Conservation (phyloP, 148 eudicot species). For the Mesembryanthemum crystallinum region DNA sequence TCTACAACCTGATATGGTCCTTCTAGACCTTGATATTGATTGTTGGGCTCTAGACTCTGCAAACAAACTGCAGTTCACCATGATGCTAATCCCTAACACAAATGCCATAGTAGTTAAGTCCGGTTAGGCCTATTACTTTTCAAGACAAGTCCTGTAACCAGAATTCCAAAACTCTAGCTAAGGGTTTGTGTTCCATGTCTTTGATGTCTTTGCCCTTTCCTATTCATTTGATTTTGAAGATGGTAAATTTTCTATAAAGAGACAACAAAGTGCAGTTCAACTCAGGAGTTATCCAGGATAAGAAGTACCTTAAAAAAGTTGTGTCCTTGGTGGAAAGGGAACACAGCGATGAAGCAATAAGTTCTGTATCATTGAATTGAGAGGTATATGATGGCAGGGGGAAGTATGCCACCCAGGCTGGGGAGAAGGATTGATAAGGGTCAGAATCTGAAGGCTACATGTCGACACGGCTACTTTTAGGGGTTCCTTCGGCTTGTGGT, state of each 20-base stretch:
- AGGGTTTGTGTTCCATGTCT: not conserved
- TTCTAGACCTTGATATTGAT: not conserved
- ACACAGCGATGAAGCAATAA: not conserved
- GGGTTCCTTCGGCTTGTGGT: no score
- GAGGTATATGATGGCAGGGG: not conserved
- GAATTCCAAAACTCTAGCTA: not conserved
- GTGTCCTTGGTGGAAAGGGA: not conserved
- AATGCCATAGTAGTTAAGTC: not conserved
- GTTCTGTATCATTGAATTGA: not conserved
- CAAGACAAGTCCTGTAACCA: not conserved
- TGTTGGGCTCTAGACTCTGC: not conserved
- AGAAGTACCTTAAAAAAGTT: no score
- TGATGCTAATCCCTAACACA: not conserved
- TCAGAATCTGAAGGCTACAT: no score
- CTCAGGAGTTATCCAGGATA: not conserved
- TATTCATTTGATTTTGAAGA: not conserved
- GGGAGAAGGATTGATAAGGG: no score
- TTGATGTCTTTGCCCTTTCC: not conserved
- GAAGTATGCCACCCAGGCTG: not conserved
- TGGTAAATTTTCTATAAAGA: not conserved
- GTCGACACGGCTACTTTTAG: no score
- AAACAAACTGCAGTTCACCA: not conserved
- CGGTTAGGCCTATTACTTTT: no score
- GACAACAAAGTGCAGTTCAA: not conserved
- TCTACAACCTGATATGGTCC: not conserved